These are phyloP conservation scores for Bacterosira constricta DNA, from an alignment of 108 stramenopile genomes.

Conservation along the genomic window DNA sequence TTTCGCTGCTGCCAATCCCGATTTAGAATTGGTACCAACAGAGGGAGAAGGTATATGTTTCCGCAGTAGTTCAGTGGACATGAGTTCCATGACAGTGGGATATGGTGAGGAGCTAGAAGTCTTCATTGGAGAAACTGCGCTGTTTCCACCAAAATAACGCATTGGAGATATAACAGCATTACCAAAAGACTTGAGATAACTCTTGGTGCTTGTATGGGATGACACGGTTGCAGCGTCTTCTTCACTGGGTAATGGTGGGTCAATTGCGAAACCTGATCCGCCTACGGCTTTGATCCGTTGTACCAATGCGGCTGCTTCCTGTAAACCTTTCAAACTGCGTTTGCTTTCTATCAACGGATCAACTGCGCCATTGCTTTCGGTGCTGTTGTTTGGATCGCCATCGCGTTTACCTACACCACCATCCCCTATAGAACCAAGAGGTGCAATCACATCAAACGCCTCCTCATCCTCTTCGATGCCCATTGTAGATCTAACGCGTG, in stretches of 20 bases:
- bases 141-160: constrained; percentile 55
- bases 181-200: constrained; percentile 49
- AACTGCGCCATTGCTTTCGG: neutral
- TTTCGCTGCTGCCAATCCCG: constrained; percentile 33
- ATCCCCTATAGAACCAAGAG: constrained; percentile 8
- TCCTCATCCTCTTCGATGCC: constrained; percentile 42
- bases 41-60: constrained; percentile 46
- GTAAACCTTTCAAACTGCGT: constrained; percentile 35
- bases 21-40: constrained; percentile 37
- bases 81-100: constrained; percentile 32
- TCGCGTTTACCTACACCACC: neutral
- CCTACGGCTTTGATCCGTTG: constrained; percentile 60
- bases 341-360: constrained; percentile 44
- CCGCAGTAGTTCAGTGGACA: constrained; percentile 21
- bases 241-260: constrained; percentile 23
- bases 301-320: constrained; percentile 56
- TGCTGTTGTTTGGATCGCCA: neutral
- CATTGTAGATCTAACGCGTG: constrained; percentile 12
- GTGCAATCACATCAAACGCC: constrained; percentile 45
- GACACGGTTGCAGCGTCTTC: constrained; percentile 32
- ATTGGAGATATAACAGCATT: constrained; percentile 51
- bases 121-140: constrained; percentile 47
- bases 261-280: constrained; percentile 41
- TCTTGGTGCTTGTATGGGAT: constrained; percentile 46
- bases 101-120: constrained; percentile 2